Percentiles rank a stretch among this genome's conserved stretches.
Evolutionary conservation across 2,329 filamentous ascomycete genomes (phyloP).

Genomic region (Truncatella angustata): DNA sequence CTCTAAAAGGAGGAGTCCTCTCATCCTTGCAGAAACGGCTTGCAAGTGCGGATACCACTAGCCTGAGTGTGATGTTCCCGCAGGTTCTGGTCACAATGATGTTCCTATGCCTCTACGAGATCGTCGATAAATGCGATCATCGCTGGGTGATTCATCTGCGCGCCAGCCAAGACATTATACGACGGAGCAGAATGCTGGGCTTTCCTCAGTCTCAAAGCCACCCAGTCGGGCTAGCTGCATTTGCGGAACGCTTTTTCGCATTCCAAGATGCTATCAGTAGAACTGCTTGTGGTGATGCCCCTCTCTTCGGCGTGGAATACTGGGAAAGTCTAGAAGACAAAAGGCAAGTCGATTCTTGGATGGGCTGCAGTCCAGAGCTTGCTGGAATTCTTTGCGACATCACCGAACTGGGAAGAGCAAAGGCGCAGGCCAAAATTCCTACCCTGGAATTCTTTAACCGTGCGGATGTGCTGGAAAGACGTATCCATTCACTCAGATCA

Average conservation of each 20-base stretch:
- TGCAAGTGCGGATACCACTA: slow-evolving; percentile 19
- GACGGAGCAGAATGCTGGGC: slow-evolving; percentile 27
- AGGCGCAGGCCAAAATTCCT: slow-evolving; percentile 26
- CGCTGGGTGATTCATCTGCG: slow-evolving; percentile 46
- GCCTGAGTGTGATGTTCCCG: slow-evolving; percentile 17
- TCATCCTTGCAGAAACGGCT: slow-evolving; percentile 33
- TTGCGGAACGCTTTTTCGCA: slow-evolving; percentile 46
- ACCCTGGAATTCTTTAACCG: slow-evolving; percentile 32
- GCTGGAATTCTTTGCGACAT: slow-evolving; percentile 45
- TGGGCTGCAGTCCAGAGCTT: slow-evolving; percentile 46
- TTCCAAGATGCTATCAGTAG: slow-evolving; percentile 51
- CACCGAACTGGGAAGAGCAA: slow-evolving; percentile 41
- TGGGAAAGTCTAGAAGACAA: slow-evolving; percentile 31
- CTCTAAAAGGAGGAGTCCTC: slow-evolving; percentile 33
- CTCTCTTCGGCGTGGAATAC: slow-evolving; percentile 45
- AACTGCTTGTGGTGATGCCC: slow-evolving; percentile 46
- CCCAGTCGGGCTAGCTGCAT: slow-evolving; percentile 21
- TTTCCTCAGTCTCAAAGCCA: slow-evolving; percentile 1
- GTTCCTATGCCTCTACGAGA: slow-evolving; percentile 44
- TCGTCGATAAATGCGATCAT: slow-evolving; percentile 30
- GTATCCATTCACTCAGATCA: slow-evolving; percentile 19
- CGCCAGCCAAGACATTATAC: slow-evolving; percentile 45
- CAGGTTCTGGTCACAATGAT: slow-evolving; percentile 41
- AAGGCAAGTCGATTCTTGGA: slow-evolving; percentile 38
- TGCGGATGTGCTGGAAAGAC: slow-evolving; percentile 32